A percentile compares a stretch with the other conserved stretches of the same genome.
Conservation (phyloP, 106 monocot genomes). For the Phalaenopsis equestris region DNA sequence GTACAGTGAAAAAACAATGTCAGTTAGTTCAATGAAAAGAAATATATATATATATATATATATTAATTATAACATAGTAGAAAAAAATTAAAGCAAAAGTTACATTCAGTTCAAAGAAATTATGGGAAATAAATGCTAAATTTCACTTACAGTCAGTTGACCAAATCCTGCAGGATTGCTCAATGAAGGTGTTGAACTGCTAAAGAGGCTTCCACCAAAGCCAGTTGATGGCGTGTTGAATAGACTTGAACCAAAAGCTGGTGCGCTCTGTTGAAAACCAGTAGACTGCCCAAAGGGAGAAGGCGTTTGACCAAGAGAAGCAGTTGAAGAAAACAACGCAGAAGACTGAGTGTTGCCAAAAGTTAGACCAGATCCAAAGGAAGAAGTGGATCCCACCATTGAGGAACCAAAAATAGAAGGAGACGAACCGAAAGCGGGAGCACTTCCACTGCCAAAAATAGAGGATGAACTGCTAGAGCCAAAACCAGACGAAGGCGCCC, state of each 20-base stretch:
- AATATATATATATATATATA: not conserved
- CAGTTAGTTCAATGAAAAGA: conserved; percentile 2
- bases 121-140: not conserved
- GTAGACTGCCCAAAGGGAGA: conserved; percentile 72
- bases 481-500: conserved; percentile 35
- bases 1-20: not conserved
- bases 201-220: conserved; percentile 77
- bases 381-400: conserved; percentile 35
- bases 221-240: conserved; percentile 67
- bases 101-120: not conserved
- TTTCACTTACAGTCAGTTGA: conserved; percentile 56
- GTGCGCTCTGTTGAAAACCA: conserved; percentile 44
- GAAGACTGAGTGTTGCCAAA: conserved; percentile 81
- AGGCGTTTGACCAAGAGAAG: conserved; percentile 48
- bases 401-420: conserved; percentile 48
- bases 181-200: conserved; percentile 53
- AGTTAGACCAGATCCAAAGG: conserved; percentile 52
- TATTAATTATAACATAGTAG: not conserved
- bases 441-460: conserved; percentile 38
- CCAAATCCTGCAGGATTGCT: conserved; percentile 45
- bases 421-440: conserved; percentile 56
- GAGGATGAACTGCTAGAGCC: conserved; percentile 44
- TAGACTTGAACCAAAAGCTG: conserved; percentile 50
- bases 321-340: conserved; percentile 68
- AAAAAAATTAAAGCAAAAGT: not conserved